Evolutionary conservation across 306 rosid species (phyloP).

Genomic region (Trifolium dubium): DNA sequence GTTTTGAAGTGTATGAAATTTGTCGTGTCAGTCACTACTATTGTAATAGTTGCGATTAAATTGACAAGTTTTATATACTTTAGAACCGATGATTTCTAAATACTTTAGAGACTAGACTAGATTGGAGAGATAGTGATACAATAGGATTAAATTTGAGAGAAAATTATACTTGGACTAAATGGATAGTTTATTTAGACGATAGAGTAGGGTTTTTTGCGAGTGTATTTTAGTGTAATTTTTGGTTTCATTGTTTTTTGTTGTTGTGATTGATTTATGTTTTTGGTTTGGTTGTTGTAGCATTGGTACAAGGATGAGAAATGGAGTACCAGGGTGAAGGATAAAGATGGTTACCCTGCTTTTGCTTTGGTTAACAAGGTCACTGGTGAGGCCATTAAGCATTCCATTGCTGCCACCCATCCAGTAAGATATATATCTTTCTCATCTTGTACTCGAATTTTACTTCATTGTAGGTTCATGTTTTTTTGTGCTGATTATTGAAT

Average conservation of each 20-base stretch:
- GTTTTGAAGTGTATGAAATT: no score
- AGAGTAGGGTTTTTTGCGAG: no score
- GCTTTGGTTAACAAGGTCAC: slow-evolving; percentile 79
- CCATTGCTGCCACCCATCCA: slow-evolving; percentile 69
- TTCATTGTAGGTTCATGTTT: not conserved
- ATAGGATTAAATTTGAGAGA: no score
- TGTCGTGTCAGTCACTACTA: no score
- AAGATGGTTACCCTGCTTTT: slow-evolving; percentile 75
- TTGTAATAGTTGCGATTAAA: no score
- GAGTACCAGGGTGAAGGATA: slow-evolving; percentile 83
- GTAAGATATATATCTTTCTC: slow-evolving; percentile 47
- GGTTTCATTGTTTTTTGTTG: not conserved
- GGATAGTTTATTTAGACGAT: no score
- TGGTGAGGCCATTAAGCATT: slow-evolving; percentile 81
- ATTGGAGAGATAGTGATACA: no score
- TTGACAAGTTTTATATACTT: no score
- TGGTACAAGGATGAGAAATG: slow-evolving; percentile 91
- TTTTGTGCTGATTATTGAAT: not conserved
- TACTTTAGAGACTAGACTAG: no score
- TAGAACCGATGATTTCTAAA: no score
- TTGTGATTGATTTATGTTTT: not conserved
- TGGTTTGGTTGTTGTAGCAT: slow-evolving; percentile 51
- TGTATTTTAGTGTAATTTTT: not conserved
- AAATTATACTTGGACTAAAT: no score
- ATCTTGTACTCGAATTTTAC: not conserved